phyloP scores from a whole-genome alignment of 2,329 filamentous ascomycete genomes.

The Xylariaceae sp. region DNA sequence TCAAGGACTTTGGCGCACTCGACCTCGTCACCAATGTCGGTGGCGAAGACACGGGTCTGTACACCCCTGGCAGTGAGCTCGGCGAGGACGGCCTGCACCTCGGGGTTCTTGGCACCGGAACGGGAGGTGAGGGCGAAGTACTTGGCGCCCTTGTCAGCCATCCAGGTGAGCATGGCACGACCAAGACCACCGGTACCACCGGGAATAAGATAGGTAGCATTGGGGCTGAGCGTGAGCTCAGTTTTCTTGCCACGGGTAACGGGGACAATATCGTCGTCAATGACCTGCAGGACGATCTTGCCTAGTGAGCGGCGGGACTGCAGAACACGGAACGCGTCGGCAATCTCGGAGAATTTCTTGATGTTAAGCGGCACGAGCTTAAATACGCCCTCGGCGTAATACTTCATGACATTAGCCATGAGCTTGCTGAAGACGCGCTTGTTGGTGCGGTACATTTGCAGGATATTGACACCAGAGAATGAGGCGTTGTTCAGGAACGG shows the following conservation, averaged over 20 bases:
- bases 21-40: slow-evolving; percentile 24
- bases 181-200: slow-evolving; percentile 36
- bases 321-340: slow-evolving; percentile 29
- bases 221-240: slow-evolving; percentile 25
- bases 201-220: slow-evolving; percentile 33
- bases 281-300: slow-evolving; percentile 28
- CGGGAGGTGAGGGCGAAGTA: slow-evolving; percentile 32
- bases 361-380: slow-evolving; percentile 28
- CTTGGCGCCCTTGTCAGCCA: slow-evolving; percentile 33
- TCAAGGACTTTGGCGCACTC: slow-evolving; percentile 26
- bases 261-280: slow-evolving; percentile 26
- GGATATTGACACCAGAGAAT: slow-evolving; percentile 29
- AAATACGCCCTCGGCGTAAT: slow-evolving; percentile 26
- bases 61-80: slow-evolving; percentile 25
- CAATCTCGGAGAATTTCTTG: slow-evolving; percentile 29
- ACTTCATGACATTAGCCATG: slow-evolving; percentile 26
- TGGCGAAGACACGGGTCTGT: slow-evolving; percentile 23
- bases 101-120: slow-evolving; percentile 25
- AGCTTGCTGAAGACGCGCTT: slow-evolving; percentile 27
- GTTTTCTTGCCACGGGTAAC: slow-evolving; percentile 26
- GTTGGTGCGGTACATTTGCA: slow-evolving; percentile 31
- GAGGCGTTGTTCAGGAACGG: slow-evolving; percentile 30
- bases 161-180: slow-evolving; percentile 31
- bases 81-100: slow-evolving; percentile 27
- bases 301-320: slow-evolving; percentile 27